Base-by-base conservation (phyloP, 2,329 filamentous ascomycete species). In the Bipolaris bicolor region DNA sequence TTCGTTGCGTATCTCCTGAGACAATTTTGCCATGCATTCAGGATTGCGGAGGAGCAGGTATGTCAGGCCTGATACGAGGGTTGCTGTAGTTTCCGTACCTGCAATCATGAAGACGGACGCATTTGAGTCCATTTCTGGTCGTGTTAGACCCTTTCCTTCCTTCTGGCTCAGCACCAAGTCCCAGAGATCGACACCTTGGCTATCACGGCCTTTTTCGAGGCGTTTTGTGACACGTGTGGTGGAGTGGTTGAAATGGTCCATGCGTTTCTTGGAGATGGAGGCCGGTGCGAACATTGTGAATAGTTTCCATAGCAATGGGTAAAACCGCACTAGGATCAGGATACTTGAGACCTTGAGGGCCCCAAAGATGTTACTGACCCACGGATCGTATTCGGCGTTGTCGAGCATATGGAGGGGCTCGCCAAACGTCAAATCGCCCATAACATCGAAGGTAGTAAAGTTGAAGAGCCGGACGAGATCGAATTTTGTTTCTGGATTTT, bases 71-170 rank as follows among this genome's bases (percentile, higher is more conserved):
- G 70, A 73, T 1, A 81, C 64, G 7, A 77, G 49, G 0, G 75
- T 79, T 0, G 80, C 79, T 0, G 78, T 78, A 0, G 80, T 81
- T 52, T 82, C 80, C 18, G 76, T 77, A 1, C 79, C 80, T 1
- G 79, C 80, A 6, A 78, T 50, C 62, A 81, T 79, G 34, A 81
- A 70, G 0, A 78, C 26, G 2, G 62, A 58, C 0, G 73, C 65
- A 49, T 78, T 79, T 0, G 71, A 56, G 18, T 79, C 69, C 67
- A 82, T 78, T 45, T 82, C 77, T 1, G 43, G 55, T 22, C 63
- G 49, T 3, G 59, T 58, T 24, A 76, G 43, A 0, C 66, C 69
- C 29, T 66, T 65, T 3, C 68, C 71, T 29, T 66, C 72, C 34
- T 74, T 71, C 52, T 74, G 66, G 3, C 64, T 58, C 7, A 79